Conservation (phyloP, 192 early-diverging fungal species). For the Gamsiella multidivaricata region DNA sequence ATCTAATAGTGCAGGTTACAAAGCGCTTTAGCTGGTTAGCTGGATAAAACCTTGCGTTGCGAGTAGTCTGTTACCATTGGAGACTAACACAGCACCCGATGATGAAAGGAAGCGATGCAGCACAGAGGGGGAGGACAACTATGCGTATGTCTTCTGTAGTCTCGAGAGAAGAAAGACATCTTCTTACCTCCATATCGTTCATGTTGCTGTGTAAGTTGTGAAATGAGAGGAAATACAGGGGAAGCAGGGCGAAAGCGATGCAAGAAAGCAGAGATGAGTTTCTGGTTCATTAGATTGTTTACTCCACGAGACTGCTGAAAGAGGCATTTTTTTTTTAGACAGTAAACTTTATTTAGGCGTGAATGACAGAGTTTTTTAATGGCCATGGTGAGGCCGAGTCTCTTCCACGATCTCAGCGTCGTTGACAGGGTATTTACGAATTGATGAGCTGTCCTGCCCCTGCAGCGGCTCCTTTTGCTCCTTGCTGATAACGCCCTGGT, state of each 20-base stretch:
- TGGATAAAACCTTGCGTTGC: neutral
- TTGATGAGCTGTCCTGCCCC: neutral
- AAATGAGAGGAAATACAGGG: neutral
- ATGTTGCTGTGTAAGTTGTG: neutral
- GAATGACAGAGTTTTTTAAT: neutral
- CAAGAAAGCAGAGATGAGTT: neutral
- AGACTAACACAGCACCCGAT: too few species aligned
- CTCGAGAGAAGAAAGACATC: neutral
- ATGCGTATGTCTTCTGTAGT: too few species aligned
- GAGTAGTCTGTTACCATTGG: too few species aligned
- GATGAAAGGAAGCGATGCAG: too few species aligned
- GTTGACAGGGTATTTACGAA: too few species aligned
- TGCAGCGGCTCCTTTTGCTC: neutral
- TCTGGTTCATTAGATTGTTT: too few species aligned
- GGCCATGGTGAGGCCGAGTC: neutral
- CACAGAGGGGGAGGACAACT: too few species aligned
- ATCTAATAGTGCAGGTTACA: slow-evolving; percentile 15
- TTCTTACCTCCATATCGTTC: slow-evolving; percentile 31
- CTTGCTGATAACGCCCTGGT: neutral
- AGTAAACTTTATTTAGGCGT: too few species aligned
- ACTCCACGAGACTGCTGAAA: neutral
- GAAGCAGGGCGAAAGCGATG: neutral
- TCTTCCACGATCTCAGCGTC: too few species aligned
- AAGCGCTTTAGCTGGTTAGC: neutral
- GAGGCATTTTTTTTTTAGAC: neutral